phyloP scores from a whole-genome alignment of 257 asterid species.

The Jasminum sambac region DNA sequence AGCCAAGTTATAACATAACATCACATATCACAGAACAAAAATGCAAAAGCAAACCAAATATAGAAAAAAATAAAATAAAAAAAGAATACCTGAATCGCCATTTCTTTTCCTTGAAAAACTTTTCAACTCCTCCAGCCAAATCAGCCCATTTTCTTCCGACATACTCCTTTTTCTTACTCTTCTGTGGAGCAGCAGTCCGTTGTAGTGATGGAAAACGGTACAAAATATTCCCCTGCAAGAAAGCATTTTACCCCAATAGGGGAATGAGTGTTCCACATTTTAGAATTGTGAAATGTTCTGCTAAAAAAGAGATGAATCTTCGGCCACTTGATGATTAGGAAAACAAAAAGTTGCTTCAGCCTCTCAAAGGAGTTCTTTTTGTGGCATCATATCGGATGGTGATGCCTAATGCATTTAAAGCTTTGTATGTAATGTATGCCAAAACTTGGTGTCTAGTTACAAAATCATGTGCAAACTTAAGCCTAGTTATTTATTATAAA shows the following conservation, averaged over 20 bases:
- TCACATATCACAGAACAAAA: constrained; percentile 29
- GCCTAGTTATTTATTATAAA: not conserved
- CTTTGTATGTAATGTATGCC: not conserved
- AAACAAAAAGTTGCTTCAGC: not conserved
- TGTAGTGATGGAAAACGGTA: constrained; percentile 95
- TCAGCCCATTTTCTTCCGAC: constrained; percentile 74
- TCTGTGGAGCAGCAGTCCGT: constrained; percentile 87
- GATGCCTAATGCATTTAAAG: not conserved
- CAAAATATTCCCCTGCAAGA: constrained; percentile 84
- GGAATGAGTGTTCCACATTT: not conserved
- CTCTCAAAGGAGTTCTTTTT: constrained; percentile 7
- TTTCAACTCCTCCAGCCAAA: constrained; percentile 64
- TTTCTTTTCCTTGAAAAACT: constrained; percentile 68
- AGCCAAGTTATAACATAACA: constrained; percentile 20
- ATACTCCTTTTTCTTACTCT: constrained; percentile 73
- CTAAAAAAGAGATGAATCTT: constrained; percentile 7
- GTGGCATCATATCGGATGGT: constrained; percentile 17
- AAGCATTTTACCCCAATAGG: constrained; percentile 13
- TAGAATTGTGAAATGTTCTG: not conserved
- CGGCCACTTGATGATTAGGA: not conserved
- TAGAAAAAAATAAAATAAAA: not conserved
- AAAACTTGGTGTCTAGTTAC: not conserved
- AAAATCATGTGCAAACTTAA: not conserved
- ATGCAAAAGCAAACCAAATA: constrained; percentile 9
- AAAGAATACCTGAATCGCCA: constrained; percentile 71